Conservation (phyloP, 2,329 filamentous ascomycete genomes). For the Arachnomyces sp. region DNA sequence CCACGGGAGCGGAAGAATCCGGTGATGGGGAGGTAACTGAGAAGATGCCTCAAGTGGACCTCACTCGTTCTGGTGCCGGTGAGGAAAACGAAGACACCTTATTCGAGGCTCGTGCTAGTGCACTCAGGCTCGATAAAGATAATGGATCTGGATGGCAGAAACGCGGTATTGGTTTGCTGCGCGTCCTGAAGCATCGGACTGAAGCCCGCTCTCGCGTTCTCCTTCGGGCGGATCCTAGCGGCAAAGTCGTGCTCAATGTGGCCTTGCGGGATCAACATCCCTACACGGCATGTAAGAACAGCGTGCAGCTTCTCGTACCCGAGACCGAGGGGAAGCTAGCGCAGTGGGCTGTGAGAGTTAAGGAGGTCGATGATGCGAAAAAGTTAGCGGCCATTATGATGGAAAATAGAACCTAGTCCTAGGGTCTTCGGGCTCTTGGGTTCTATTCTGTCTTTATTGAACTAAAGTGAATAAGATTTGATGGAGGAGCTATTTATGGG, state of each 20-base stretch:
- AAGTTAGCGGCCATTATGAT: conserved; percentile 38
- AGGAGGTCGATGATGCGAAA: conserved; percentile 47
- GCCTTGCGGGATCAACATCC: conserved; percentile 52
- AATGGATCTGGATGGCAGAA: conserved; percentile 58
- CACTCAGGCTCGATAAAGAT: conserved; percentile 51
- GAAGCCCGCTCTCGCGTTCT: conserved; percentile 61
- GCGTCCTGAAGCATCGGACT: conserved; percentile 65
- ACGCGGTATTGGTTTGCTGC: conserved; percentile 64
- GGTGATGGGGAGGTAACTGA: conserved; percentile 48
- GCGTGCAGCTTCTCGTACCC: conserved; percentile 37
- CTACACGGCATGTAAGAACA: conserved; percentile 53
- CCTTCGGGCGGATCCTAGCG: conserved; percentile 66
- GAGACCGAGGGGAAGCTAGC: conserved; percentile 55
- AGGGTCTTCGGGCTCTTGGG: neutral
- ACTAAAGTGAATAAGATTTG: too few species aligned
- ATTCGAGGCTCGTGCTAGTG: conserved; percentile 65
- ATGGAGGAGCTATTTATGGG: neutral
- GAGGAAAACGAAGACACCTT: conserved; percentile 66
- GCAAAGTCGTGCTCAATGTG: conserved; percentile 67
- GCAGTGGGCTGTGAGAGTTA: conserved; percentile 63
- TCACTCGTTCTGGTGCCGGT: conserved; percentile 58
- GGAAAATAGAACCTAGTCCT: conserved; percentile 40
- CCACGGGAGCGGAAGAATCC: conserved; percentile 32
- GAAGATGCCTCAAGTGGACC: conserved; percentile 61
- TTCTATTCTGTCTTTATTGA: too few species aligned